Conservation (phyloP, 352 stramenopile species). For the Phytophthora multivora region DNA sequence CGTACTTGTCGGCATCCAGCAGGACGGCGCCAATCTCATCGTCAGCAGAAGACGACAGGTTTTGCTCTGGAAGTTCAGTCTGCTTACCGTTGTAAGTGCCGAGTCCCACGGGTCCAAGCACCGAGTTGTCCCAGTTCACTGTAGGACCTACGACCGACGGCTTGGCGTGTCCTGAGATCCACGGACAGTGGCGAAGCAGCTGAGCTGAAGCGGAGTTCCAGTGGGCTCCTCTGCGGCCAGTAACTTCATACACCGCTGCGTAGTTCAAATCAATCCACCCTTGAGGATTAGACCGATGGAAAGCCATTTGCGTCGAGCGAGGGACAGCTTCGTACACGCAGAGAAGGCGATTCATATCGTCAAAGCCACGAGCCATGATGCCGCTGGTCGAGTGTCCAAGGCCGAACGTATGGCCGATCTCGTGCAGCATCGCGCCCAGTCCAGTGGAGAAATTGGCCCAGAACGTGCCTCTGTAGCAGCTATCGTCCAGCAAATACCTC, state of each 20-base stretch:
- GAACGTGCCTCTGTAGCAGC: conserved; percentile 55
- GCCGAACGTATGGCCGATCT: conserved; percentile 66
- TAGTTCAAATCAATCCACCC: conserved; percentile 51
- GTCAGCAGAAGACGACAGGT: conserved; percentile 5
- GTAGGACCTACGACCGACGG: conserved; percentile 38
- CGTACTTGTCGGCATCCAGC: conserved; percentile 43
- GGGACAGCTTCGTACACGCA: conserved; percentile 46
- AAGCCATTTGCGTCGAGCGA: conserved; percentile 18
- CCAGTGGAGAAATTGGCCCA: conserved; percentile 73
- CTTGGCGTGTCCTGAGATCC: conserved; percentile 50
- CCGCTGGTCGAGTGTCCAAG: conserved; percentile 59
- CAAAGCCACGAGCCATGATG: conserved; percentile 76
- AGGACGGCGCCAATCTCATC: conserved; percentile 52
- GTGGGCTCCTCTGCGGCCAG: conserved; percentile 38
- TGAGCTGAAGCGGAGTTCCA: conserved; percentile 65
- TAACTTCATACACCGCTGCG: conserved; percentile 38
- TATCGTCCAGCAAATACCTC: conserved; percentile 59
- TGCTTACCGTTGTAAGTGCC: conserved; percentile 50
- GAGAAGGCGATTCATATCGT: conserved; percentile 73
- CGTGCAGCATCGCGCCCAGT: conserved; percentile 68
- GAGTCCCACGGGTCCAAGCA: conserved; percentile 52
- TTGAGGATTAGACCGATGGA: conserved; percentile 15
- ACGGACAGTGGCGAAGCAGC: conserved; percentile 53
- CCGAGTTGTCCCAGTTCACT: conserved; percentile 47
- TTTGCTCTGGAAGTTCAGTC: conserved; percentile 34